Evolutionary conservation across 2,329 filamentous ascomycete species (phyloP).

Genomic region (Pseudocercospora musae): DNA sequence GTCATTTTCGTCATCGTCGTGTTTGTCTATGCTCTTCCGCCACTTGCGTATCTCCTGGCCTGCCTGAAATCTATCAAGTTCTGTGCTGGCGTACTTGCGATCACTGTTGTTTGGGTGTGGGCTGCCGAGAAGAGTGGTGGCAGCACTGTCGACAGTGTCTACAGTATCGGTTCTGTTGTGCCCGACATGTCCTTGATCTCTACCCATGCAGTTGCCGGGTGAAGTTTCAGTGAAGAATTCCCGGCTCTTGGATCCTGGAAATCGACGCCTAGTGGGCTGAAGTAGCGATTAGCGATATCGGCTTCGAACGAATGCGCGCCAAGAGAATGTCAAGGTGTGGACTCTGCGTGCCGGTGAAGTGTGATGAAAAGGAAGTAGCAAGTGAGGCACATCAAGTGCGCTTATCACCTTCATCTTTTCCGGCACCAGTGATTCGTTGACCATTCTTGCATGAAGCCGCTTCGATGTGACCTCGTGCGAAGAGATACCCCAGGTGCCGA

Average conservation of each 20-base stretch:
- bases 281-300: slow-evolving; percentile 9
- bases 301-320: slow-evolving; percentile 5
- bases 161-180: slow-evolving; percentile 8
- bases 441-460: background rate
- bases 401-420: background rate
- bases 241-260: background rate
- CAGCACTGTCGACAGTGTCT: slow-evolving; percentile 28
- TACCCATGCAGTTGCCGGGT: slow-evolving; percentile 14
- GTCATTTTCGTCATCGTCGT: slow-evolving; percentile 3
- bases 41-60: slow-evolving; percentile 13
- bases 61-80: slow-evolving; percentile 13
- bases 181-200: background rate
- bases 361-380: background rate
- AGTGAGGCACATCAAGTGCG: background rate
- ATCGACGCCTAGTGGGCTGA: slow-evolving; percentile 2
- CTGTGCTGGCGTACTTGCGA: slow-evolving; percentile 22
- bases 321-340: background rate
- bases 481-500: slow-evolving; percentile 11
- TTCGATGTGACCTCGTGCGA: background rate
- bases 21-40: slow-evolving; percentile 7
- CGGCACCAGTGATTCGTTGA: background rate
- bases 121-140: slow-evolving; percentile 27
- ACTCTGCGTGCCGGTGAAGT: background rate
- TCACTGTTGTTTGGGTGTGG: slow-evolving; percentile 16
- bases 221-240: background rate